phyloP scores from a whole-genome alignment of 139 green algal species.

The Chlamydomonas incerta region DNA sequence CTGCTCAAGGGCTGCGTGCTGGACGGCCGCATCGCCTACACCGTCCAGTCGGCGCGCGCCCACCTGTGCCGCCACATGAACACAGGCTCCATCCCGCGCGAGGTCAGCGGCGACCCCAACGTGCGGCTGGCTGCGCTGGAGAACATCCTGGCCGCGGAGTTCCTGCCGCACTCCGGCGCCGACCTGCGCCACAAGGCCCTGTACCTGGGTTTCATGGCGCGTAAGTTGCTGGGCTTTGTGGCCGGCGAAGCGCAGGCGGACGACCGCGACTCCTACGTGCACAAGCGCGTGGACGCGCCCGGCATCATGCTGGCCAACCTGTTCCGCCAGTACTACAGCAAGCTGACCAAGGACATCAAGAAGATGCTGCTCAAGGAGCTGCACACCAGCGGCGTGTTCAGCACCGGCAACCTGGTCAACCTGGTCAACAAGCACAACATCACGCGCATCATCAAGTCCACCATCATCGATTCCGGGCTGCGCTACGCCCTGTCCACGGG shows the following conservation, averaged over 20 bases:
- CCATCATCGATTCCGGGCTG: conserved; percentile 70
- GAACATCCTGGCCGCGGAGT: conserved; percentile 39
- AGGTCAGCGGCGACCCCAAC: neutral
- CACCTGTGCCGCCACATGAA: conserved; percentile 67
- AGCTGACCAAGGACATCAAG: conserved; percentile 71
- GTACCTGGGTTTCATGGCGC: conserved; percentile 42
- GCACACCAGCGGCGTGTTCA: neutral
- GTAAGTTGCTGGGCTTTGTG: neutral
- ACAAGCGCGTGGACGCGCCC: conserved; percentile 69
- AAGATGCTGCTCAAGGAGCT: conserved; percentile 33
- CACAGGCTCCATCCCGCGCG: too few species aligned
- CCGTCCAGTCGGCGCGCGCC: conserved; percentile 50
- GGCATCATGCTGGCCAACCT: conserved; percentile 16
- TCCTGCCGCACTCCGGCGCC: conserved; percentile 45
- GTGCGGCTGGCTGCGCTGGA: too few species aligned
- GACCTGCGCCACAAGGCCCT: conserved; percentile 18
- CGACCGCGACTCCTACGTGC: conserved; percentile 74
- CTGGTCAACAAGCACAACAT: conserved; percentile 51
- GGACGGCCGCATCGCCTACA: neutral
- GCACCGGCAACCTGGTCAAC: conserved; percentile 3
- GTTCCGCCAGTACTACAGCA: conserved; percentile 56
- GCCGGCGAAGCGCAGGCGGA: conserved; percentile 17
- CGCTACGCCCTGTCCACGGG: conserved; percentile 77
- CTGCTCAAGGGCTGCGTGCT: conserved; percentile 63
- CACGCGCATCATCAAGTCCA: conserved; percentile 65